Conservation (phyloP, 1,139 yeast species). For the Meyerozyma guilliermondii region DNA sequence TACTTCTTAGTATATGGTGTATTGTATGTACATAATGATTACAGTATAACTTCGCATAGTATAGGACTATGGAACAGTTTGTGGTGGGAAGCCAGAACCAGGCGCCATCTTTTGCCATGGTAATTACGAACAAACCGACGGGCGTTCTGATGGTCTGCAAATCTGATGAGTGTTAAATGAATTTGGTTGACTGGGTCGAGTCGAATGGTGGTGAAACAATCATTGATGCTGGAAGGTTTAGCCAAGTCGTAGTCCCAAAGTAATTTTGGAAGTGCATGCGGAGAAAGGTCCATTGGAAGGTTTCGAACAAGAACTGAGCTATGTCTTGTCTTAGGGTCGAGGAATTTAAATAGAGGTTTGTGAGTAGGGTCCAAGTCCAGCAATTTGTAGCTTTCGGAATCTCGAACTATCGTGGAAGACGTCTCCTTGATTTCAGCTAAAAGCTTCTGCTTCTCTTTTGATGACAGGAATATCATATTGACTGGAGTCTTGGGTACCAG, state of each 20-base stretch:
- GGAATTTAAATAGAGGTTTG: constrained; percentile 9
- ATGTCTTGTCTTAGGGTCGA: constrained; percentile 12
- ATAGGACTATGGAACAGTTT: constrained; percentile 34
- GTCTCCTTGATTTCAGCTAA: background rate
- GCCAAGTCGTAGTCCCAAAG: constrained; percentile 40
- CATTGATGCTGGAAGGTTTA: constrained; percentile 9
- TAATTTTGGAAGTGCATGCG: constrained; percentile 24
- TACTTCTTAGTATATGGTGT: too few relatives aligned
- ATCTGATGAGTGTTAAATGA: constrained; percentile 37
- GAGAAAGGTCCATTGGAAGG: constrained; percentile 37
- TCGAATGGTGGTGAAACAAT: constrained; percentile 19
- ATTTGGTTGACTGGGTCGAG: constrained; percentile 25
- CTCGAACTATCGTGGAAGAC: background rate
- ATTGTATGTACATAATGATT: constrained; percentile 12
- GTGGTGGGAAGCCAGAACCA: constrained; percentile 21
- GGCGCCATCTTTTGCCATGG: constrained; percentile 46
- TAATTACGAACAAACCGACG: constrained; percentile 48
- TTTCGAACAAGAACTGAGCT: constrained; percentile 32
- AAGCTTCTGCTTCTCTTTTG: background rate
- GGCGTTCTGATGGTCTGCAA: constrained; percentile 46
- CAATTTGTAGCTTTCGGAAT: background rate
- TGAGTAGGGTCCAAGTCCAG: constrained; percentile 10
- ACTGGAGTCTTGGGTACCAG: background rate
- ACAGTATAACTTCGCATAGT: constrained; percentile 28
- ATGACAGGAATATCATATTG: background rate